Evolutionary conservation across 176 grass and related monocot genomes (phyloP), one percentile per base, ranked within the genome.

Genomic region (Avena insularis): DNA sequence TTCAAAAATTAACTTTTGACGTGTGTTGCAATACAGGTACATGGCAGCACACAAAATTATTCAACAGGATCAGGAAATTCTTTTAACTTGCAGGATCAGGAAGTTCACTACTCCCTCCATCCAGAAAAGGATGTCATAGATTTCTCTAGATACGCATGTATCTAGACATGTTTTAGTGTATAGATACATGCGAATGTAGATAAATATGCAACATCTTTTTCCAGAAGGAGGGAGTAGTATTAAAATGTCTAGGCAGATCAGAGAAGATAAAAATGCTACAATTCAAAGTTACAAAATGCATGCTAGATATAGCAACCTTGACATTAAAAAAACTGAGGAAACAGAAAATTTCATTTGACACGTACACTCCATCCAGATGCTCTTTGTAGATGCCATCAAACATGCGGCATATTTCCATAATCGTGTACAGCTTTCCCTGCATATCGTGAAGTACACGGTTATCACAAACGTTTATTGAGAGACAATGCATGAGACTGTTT

Each of bases 401-500:
- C 81, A 97, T 97, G 85, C 95, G 95, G 49, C 92, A 97, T 89
- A 97, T 97, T 86, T 97, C 95, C 92, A 97, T 94, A 67, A 97
- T 97, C 6, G 95, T 88, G 92, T 94, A 97, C 64, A 99, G 79
- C 70, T 99, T 99, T 33, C 97, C 97, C 97, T 99, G 90, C 51
- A 91, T 77, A 78, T 77, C 54, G 62, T 64, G 74, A 75, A 61
- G 36, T 67, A 60, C 8, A 3, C 5, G 5, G 15, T 83, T n/a
- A 77, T 45, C 54, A 53, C 8, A 55, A 13, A 63, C 71, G 9
- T 47, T 79, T 72, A 71, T 70, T 35, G 16, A 68, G 29, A 81
- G 43, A 21, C 40, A 15, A 31, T 46, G 21, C 14, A 35, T 49
- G 60, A 68, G 13, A 19, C 21, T 2, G 4, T 2, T 29, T 70